These are phyloP conservation scores for Stachybotrys chlorohalonatus DNA, from an alignment of 2,329 filamentous ascomycete species.

Conservation along the genomic window DNA sequence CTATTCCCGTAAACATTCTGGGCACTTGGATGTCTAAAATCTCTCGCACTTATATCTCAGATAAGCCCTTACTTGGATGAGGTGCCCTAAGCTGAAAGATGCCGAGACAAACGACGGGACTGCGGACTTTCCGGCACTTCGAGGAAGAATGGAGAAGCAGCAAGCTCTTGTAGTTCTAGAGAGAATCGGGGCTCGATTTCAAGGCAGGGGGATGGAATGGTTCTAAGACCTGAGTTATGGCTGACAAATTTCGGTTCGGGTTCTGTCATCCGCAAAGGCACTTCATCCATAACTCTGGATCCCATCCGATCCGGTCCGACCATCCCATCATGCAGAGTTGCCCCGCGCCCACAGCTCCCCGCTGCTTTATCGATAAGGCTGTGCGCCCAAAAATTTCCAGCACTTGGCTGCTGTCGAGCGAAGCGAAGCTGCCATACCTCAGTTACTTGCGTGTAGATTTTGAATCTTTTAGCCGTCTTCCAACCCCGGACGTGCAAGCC, in stretches of 20 bases:
- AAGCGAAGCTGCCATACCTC: not conserved
- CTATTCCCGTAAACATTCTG: constrained; percentile 89
- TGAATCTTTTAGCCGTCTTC: not conserved
- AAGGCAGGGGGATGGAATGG: not conserved
- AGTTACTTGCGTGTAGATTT: not conserved
- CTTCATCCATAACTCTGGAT: no score
- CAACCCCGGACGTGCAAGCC: no score
- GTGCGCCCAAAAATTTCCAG: constrained; percentile 5
- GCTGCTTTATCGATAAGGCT: constrained; percentile 7
- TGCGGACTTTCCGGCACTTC: no score
- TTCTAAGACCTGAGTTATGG: not conserved
- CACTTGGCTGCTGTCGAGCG: not conserved
- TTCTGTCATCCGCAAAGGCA: not conserved
- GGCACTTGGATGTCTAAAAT: not conserved
- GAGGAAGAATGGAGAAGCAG: no score
- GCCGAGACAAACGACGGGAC: no score
- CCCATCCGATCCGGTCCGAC: no score
- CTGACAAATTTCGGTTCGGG: not conserved
- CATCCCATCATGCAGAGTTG: not conserved
- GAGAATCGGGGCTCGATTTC: not conserved
- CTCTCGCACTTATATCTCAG: not conserved
- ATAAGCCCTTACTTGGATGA: no score
- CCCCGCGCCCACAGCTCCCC: not conserved
- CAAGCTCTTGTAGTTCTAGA: no score
- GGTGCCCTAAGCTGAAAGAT: no score